Evolutionary conservation across 768 basidiomycete genomes (phyloP).

Genomic region (Rhizopogon vesiculosus): DNA sequence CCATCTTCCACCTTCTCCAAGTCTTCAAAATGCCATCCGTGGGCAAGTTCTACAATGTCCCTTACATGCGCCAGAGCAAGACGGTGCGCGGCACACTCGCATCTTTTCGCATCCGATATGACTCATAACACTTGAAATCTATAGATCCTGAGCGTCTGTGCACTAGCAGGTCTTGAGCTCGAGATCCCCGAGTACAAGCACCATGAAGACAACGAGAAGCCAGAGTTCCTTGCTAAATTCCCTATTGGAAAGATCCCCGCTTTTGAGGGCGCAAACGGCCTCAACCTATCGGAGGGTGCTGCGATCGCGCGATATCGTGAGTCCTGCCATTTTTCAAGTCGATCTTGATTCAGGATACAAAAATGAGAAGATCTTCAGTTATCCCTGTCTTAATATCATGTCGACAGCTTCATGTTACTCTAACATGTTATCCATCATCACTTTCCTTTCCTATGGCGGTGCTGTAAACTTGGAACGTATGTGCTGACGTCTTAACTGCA

Average conservation of each 20-base stretch:
- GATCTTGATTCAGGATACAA: constrained; percentile 9
- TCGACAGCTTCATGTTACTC: constrained; percentile 35
- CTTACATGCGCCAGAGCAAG: constrained; percentile 38
- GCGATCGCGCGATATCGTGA: constrained; percentile 89
- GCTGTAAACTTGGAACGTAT: background rate
- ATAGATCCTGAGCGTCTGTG: constrained; percentile 54
- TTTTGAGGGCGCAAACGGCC: constrained; percentile 70
- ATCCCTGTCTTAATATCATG: constrained; percentile 69
- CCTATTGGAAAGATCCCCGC: constrained; percentile 83
- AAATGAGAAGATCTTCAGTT: constrained; percentile 48
- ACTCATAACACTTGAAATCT: constrained; percentile 2
- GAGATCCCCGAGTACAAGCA: constrained; percentile 52
- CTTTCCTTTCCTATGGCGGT: background rate
- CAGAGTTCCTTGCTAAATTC: constrained; percentile 72
- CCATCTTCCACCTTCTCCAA: constrained; percentile 15
- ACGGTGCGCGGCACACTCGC: constrained; percentile 30
- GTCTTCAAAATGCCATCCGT: constrained; percentile 46
- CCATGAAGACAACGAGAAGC: constrained; percentile 61
- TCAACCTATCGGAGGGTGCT: constrained; percentile 70
- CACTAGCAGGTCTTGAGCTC: constrained; percentile 53
- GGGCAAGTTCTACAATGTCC: constrained; percentile 60
- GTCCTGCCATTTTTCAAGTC: background rate
- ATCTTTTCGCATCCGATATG: background rate
- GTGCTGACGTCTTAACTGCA: constrained; percentile 29
- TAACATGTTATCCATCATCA: constrained; percentile 5